These are phyloP conservation scores for Urostyla sp. DNA, from an alignment of 73 alveolate genomes.

Conservation along the genomic window DNA sequence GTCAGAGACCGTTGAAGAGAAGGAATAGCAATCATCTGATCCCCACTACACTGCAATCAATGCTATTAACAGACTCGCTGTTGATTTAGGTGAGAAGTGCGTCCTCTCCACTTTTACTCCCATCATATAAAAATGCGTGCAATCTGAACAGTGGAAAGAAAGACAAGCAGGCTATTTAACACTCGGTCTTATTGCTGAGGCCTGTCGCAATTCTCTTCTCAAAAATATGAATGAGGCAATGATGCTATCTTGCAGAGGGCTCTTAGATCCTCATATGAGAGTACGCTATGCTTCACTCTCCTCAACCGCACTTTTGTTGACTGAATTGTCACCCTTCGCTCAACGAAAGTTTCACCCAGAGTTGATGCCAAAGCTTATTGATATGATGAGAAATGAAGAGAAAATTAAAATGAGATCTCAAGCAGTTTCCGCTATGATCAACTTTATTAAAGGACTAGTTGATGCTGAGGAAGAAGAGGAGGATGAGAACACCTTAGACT, in stretches of 20 bases:
- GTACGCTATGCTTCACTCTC: conserved; percentile 67
- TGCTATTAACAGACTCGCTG: conserved; percentile 52
- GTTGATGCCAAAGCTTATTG: conserved; percentile 53
- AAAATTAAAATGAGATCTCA: conserved; percentile 57
- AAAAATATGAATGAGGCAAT: conserved; percentile 59
- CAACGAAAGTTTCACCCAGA: conserved; percentile 54
- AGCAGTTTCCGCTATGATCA: conserved; percentile 54
- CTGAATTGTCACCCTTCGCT: conserved; percentile 65
- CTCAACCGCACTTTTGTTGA: conserved; percentile 58
- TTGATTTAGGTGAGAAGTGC: conserved; percentile 55
- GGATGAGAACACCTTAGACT: conserved; percentile 35
- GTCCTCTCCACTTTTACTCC: conserved; percentile 38
- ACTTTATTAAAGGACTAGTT: conserved; percentile 53
- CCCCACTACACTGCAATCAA: conserved; percentile 55
- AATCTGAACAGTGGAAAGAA: conserved; percentile 45
- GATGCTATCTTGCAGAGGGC: conserved; percentile 51
- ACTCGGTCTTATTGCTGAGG: conserved; percentile 62
- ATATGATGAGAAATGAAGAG: conserved; percentile 41
- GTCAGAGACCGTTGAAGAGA: conserved; percentile 55
- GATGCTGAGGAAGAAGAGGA: conserved; percentile 60
- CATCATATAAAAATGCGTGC: conserved; percentile 33
- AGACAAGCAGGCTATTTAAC: conserved; percentile 63
- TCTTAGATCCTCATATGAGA: conserved; percentile 57
- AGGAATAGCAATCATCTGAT: conserved; percentile 58
- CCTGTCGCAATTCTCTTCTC: conserved; percentile 46